phyloP scores from a whole-genome alignment of 2,329 filamentous ascomycete genomes.

The Sclerotinia trifoliorum region DNA sequence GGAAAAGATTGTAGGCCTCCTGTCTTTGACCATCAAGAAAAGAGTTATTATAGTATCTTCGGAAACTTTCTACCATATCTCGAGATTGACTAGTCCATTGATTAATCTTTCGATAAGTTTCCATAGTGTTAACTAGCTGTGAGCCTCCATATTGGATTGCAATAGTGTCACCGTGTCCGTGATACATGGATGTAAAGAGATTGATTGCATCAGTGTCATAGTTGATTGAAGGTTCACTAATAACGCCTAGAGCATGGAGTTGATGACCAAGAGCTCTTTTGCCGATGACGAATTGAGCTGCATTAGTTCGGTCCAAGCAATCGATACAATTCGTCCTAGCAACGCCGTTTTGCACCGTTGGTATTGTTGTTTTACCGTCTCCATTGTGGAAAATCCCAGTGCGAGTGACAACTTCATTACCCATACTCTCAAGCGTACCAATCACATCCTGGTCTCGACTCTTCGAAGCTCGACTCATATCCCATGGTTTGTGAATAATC shows the following conservation, averaged over 20 bases:
- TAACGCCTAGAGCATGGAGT: conserved; percentile 84
- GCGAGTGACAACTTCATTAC: conserved; percentile 77
- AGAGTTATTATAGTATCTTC: conserved; percentile 97
- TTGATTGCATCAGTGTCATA: conserved; percentile 97
- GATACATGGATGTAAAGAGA: conserved; percentile 96
- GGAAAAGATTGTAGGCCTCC: conserved; percentile 95
- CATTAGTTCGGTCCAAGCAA: conserved; percentile 94
- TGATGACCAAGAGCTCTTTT: conserved; percentile 92
- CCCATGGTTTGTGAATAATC: conserved; percentile 93
- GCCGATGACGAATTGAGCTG: conserved; percentile 95
- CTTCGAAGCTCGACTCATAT: conserved; percentile 96
- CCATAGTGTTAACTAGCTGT: conserved; percentile 98
- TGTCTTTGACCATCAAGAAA: conserved; percentile 97
- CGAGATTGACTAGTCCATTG: conserved; percentile 97
- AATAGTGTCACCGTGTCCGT: conserved; percentile 96
- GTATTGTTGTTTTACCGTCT: conserved; percentile 61
- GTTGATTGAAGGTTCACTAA: conserved; percentile 73
- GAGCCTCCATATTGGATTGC: conserved; percentile 97
- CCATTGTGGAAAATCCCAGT: conserved; percentile 97
- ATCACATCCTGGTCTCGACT: conserved; percentile 92
- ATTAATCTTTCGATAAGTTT: conserved; percentile 97
- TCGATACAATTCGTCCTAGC: conserved; percentile 97
- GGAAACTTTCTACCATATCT: conserved; percentile 99
- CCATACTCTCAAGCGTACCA: conserved; percentile 82
- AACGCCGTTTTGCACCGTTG: conserved; percentile 83